These are phyloP conservation scores for Paramyrothecium sp. DNA, from an alignment of 2,329 filamentous ascomycete species.

Conservation along the genomic window DNA sequence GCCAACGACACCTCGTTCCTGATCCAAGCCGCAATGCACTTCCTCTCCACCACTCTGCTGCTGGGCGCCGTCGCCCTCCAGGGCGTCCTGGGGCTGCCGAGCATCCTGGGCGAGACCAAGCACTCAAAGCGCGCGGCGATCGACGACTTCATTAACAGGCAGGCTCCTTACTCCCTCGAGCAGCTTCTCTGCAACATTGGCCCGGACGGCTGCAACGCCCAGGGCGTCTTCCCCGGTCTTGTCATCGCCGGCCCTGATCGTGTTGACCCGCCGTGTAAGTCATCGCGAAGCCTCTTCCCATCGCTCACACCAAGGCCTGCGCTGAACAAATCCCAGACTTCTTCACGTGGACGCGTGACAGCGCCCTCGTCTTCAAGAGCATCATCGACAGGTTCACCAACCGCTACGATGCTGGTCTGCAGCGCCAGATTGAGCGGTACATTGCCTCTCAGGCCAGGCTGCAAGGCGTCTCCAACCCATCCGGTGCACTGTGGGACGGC, in stretches of 20 bases:
- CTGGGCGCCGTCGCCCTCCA: slow-evolving; percentile 52
- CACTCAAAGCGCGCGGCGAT: slow-evolving; percentile 47
- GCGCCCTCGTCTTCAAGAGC: slow-evolving; percentile 67
- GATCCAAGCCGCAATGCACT: slow-evolving; percentile 46
- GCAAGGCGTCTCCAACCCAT: slow-evolving; percentile 68
- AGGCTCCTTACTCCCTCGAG: slow-evolving; percentile 49
- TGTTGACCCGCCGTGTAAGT: slow-evolving; percentile 54
- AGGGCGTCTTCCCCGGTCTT: slow-evolving; percentile 46
- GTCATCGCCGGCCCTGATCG: slow-evolving; percentile 58
- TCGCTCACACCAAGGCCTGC: slow-evolving; percentile 4
- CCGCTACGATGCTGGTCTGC: slow-evolving; percentile 56
- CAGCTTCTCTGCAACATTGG: slow-evolving; percentile 61
- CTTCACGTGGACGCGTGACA: slow-evolving; percentile 77
- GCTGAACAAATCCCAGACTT: slow-evolving; percentile 52
- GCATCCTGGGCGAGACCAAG: slow-evolving; percentile 22
- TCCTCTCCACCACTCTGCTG: slow-evolving; percentile 47
- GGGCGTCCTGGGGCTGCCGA: slow-evolving; percentile 46
- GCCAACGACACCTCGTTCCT: slow-evolving; percentile 25
- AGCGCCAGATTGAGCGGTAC: slow-evolving; percentile 64
- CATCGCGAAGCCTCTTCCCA: background rate
- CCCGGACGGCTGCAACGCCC: slow-evolving; percentile 46
- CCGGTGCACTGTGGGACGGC: slow-evolving; percentile 54
- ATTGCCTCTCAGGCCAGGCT: slow-evolving; percentile 65
- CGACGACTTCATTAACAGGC: slow-evolving; percentile 50
- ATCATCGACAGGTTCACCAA: slow-evolving; percentile 65